A percentile compares a stretch with the other conserved stretches of the same genome.
phyloP scores from a whole-genome alignment of 2,329 filamentous ascomycete species.

The Curvularia hawaiiensis region DNA sequence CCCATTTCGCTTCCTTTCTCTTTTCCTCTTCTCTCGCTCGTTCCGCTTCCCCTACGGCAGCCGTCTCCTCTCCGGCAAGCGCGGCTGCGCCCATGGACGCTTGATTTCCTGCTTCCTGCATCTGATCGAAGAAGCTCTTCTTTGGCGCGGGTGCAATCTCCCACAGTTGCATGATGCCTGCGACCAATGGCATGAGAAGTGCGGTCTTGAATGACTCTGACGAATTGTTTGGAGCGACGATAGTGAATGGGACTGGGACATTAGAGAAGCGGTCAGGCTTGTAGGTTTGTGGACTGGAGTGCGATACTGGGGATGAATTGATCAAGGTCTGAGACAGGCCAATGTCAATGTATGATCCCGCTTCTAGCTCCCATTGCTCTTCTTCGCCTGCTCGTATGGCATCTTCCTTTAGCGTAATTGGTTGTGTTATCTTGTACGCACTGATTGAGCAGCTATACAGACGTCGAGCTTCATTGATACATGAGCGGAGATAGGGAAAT shows the following conservation, averaged over 20 bases:
- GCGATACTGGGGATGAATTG: conserved; percentile 36
- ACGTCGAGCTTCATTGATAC: conserved; percentile 40
- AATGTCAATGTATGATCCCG: conserved; percentile 35
- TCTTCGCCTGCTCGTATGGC: conserved; percentile 21
- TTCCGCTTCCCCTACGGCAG: conserved; percentile 15
- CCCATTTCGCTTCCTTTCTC: conserved; percentile 47
- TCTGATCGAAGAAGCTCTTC: conserved; percentile 39
- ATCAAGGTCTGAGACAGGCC: conserved; percentile 39
- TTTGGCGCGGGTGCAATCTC: conserved; percentile 41
- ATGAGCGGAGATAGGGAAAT: conserved; percentile 37
- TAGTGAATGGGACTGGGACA: conserved; percentile 20
- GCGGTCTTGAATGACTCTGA: conserved; percentile 30
- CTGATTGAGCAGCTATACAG: conserved; percentile 35
- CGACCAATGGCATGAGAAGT: conserved; percentile 36
- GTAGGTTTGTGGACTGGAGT: conserved; percentile 30
- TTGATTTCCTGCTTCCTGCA: conserved; percentile 41
- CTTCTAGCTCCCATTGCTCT: conserved; percentile 35
- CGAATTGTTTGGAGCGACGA: conserved; percentile 19
- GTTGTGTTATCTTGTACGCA: conserved; percentile 27
- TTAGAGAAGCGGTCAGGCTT: conserved; percentile 36
- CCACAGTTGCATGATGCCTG: conserved; percentile 45
- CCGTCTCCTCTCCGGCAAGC: conserved; percentile 19
- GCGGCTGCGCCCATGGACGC: conserved; percentile 35
- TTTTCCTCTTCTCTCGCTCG: conserved; percentile 15
- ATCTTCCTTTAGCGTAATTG: conserved; percentile 31